Conservation (phyloP, 495 filamentous ascomycete species). For the Xylaria venustula region DNA sequence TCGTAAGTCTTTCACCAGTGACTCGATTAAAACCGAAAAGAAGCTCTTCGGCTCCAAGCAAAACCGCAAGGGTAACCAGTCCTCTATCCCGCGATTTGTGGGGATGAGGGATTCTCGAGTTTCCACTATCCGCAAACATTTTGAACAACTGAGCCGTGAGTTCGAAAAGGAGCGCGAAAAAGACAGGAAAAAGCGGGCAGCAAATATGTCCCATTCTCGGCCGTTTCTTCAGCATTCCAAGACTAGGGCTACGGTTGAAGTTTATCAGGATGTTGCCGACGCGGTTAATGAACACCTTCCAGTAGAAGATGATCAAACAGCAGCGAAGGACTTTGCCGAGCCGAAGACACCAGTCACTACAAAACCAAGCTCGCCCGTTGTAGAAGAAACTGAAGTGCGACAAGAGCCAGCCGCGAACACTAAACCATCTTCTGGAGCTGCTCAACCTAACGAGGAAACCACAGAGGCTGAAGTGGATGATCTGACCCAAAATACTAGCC, state of each 20-base stretch:
- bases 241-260: constrained; percentile 94
- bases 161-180: constrained; percentile 92
- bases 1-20: constrained; percentile 26
- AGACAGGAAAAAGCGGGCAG: constrained; percentile 77
- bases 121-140: constrained; percentile 86
- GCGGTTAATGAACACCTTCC: constrained; percentile 84
- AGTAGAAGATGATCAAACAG: constrained; percentile 58
- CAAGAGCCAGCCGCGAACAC: background rate
- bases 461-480: constrained; percentile 53
- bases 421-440: background rate
- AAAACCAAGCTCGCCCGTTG: constrained; percentile 27
- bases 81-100: constrained; percentile 87
- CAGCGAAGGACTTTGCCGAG: constrained; percentile 27
- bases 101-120: constrained; percentile 71
- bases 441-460: constrained; percentile 35
- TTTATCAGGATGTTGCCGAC: constrained; percentile 89
- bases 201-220: constrained; percentile 75
- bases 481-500: constrained; percentile 46
- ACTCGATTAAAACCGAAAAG: constrained; percentile 59
- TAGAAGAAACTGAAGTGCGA: constrained; percentile 4
- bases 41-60: constrained; percentile 68
- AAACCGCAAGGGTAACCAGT: constrained; percentile 61
- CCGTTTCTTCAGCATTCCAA: constrained; percentile 81
- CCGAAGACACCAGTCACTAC: constrained; percentile 29
- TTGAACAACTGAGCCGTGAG: constrained; percentile 92